Evolutionary conservation across 176 grass and related monocot genomes (phyloP).

Genomic region (Pharus latifolius): DNA sequence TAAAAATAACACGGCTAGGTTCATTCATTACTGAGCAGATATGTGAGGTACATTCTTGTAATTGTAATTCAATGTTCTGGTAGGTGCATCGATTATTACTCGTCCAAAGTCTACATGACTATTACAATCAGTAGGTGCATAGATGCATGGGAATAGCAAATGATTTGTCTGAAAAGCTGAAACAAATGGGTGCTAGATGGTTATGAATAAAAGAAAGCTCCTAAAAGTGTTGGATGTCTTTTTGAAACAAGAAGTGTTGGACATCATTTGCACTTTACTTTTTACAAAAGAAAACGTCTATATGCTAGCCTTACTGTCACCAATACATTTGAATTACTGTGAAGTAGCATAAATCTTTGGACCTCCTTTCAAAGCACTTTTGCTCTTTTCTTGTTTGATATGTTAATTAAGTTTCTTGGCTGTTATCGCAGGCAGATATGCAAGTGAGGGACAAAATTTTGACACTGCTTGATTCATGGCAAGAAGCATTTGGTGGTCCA

Average conservation of each 20-base stretch:
- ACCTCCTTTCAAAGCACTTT: neutral
- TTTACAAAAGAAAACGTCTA: neutral
- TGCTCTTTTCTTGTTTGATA: neutral
- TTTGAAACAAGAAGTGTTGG: no score
- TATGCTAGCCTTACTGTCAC: neutral
- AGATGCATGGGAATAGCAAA: neutral
- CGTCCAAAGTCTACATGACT: neutral
- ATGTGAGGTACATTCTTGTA: neutral
- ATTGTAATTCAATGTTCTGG: neutral
- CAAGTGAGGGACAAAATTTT: slow-evolving; percentile 71
- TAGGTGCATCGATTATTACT: neutral
- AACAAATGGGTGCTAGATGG: neutral
- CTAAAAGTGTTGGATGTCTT: no score
- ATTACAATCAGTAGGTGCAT: neutral
- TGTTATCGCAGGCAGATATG: slow-evolving; percentile 34
- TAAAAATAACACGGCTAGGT: no score
- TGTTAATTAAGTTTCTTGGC: neutral
- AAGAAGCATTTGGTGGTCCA: slow-evolving; percentile 80
- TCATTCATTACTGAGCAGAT: neutral
- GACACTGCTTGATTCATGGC: slow-evolving; percentile 66
- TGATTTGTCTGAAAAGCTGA: neutral
- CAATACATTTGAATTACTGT: neutral
- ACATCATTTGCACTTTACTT: no score
- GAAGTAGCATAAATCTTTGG: neutral
- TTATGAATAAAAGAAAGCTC: neutral